Evolutionary conservation across 768 basidiomycete species (phyloP), one percentile per base, ranked within the genome.

Genomic region (Tricholoma flavovirens): DNA sequence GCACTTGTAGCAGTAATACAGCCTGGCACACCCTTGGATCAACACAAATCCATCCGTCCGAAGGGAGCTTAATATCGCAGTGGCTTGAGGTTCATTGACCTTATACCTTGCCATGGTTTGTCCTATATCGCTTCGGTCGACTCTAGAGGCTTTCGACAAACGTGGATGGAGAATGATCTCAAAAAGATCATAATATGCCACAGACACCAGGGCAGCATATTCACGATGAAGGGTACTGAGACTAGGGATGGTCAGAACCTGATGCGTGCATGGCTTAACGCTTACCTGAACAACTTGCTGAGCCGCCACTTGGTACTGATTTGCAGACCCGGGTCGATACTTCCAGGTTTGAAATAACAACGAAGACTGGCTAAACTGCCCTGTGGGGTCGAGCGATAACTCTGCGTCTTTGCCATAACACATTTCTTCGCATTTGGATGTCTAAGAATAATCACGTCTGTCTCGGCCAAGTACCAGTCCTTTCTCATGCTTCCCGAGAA

Each of bases 31-130:
- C 96, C 97, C 97, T 80, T 99, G 97, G 54, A 99, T 94, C 29
- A 99, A 76, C 0, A 84, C 82, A 66, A 99, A 97, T 0, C 95
- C 97, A 11, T 82, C 69, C 0, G 79, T 79, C 49, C 75, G 71
- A 60, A 95, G 75, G 0, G 93, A 83, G 30, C 84, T 84, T 12
- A 90, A 67, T 36, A 99, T 92, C 8, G 97, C 97, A 32, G 74
- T 80, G 7, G 97, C 95, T 69, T 99, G 97, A 1, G 97, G 97
- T 67, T 95, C 88, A 66, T 99, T 99, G 51, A 98, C 82, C 38
- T 78, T 75, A 66, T 88, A 87, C 2, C 73, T 73, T 7, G 75
- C 65, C 87, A 94, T 93, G 8, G 86, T 78, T 54, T 80, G 75
- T 51, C 79, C 68, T 6, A 96, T 67, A 22, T 85, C 82, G n/a